phyloP scores from a whole-genome alignment of 2,329 filamentous ascomycete species.

The Talaromyces sp. region DNA sequence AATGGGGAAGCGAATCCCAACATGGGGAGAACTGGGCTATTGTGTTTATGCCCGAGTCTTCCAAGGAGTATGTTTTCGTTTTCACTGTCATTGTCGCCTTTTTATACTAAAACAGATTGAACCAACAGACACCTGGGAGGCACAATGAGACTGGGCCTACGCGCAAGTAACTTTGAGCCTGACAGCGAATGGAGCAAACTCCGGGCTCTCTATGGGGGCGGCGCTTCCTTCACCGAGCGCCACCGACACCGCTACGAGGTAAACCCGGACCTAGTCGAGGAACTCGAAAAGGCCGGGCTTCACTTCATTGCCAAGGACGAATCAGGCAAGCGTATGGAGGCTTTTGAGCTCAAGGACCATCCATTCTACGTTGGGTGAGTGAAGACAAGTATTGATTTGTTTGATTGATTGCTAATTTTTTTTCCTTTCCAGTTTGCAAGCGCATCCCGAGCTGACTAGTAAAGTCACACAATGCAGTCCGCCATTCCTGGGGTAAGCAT shows the following conservation, averaged over 20 bases:
- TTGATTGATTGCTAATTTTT: constrained; percentile 37
- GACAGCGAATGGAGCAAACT: constrained; percentile 75
- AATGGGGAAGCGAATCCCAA: constrained; percentile 5
- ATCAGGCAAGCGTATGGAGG: constrained; percentile 73
- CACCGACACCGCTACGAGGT: constrained; percentile 90
- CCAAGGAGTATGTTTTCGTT: constrained; percentile 1
- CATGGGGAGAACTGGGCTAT: constrained; percentile 47
- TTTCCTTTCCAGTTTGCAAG: neutral
- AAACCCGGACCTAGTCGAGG: constrained; percentile 71
- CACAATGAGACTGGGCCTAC: constrained; percentile 79
- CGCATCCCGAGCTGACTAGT: constrained; percentile 3
- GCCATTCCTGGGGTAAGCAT: constrained; percentile 63
- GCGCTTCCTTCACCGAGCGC: constrained; percentile 58
- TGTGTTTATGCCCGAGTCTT: constrained; percentile 81
- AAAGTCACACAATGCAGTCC: neutral
- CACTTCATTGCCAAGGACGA: constrained; percentile 76
- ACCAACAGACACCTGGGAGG: constrained; percentile 71
- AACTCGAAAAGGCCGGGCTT: constrained; percentile 64
- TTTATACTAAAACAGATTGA: constrained; percentile 36
- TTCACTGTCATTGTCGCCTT: neutral
- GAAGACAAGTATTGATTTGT: neutral
- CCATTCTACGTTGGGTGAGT: constrained; percentile 68
- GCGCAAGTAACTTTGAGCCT: constrained; percentile 69
- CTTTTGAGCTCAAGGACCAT: constrained; percentile 76
- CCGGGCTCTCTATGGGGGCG: constrained; percentile 64